phyloP scores from a whole-genome alignment of 1,284 basidiomycete genomes.

The Cutaneotrichosporon dermatis region DNA sequence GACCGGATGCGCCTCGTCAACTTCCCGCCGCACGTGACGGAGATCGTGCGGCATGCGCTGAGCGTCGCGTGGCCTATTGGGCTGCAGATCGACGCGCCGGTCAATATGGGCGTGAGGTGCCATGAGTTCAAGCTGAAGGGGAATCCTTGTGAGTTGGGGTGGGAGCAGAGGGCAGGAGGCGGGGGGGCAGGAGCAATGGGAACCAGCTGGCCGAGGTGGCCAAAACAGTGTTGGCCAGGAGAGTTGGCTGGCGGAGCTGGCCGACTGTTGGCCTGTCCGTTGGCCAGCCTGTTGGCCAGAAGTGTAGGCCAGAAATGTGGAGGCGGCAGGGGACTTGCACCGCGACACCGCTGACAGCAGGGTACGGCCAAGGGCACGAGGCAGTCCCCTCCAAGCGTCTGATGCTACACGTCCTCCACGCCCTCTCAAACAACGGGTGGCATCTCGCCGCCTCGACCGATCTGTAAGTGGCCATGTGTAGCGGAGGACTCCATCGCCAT shows the following conservation, averaged over 20 bases:
- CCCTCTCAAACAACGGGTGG: constrained; percentile 33
- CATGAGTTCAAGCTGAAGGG: constrained; percentile 40
- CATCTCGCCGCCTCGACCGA: constrained; percentile 31
- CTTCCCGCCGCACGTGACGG: constrained; percentile 2
- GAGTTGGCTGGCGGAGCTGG: too few species aligned
- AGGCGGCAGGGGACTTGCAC: too few species aligned
- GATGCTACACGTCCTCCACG: constrained; percentile 30
- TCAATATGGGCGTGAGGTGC: constrained; percentile 10
- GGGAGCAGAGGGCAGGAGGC: background rate
- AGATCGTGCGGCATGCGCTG: background rate
- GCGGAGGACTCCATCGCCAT: too few species aligned
- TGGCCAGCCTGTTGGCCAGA: too few species aligned
- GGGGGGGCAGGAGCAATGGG: background rate
- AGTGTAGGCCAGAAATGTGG: too few species aligned
- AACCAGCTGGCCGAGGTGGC: background rate
- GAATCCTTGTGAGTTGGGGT: constrained; percentile 29
- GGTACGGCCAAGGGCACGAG: constrained; percentile 34
- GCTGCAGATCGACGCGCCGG: constrained; percentile 21
- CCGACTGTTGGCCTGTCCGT: too few species aligned
- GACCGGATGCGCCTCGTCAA: constrained; percentile 9
- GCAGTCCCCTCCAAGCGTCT: constrained; percentile 35
- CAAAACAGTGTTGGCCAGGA: background rate
- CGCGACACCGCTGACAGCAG: constrained; percentile 13
- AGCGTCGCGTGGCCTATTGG: constrained; percentile 28
- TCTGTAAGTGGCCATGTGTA: constrained; percentile 9